Evolutionary conservation across 495 filamentous ascomycete species (phyloP).

Genomic region (Aspergillus carlsbadensis): DNA sequence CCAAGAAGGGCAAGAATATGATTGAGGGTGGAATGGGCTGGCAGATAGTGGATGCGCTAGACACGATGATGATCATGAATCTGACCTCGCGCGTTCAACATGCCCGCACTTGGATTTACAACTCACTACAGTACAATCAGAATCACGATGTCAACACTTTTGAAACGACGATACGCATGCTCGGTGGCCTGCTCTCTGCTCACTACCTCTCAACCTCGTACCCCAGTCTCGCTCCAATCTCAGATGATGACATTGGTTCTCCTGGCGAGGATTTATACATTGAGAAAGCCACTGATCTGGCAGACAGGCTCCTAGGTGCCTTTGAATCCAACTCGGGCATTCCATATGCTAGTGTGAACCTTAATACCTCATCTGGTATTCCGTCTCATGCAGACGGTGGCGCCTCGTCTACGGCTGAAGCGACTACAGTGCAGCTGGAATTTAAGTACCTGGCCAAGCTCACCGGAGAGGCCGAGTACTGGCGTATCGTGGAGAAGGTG

Average conservation of each 20-base stretch:
- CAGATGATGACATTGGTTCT: slow-evolving; percentile 63
- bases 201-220: slow-evolving; percentile 83
- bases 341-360: slow-evolving; percentile 86
- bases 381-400: slow-evolving; percentile 82
- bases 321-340: slow-evolving; percentile 85
- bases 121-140: slow-evolving; percentile 78
- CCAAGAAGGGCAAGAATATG: slow-evolving; percentile 81
- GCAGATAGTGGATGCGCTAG: slow-evolving; percentile 96
- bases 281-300: slow-evolving; percentile 92
- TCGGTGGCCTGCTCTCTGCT: slow-evolving; percentile 90
- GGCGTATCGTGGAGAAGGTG: slow-evolving; percentile 85
- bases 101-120: slow-evolving; percentile 89
- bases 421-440: slow-evolving; percentile 88
- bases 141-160: slow-evolving; percentile 96
- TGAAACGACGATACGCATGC: slow-evolving; percentile 97
- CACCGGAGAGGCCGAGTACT: slow-evolving; percentile 88
- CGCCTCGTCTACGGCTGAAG: slow-evolving; percentile 90
- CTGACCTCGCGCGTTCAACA: slow-evolving; percentile 80
- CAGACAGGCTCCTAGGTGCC: slow-evolving; percentile 79
- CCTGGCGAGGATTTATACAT: slow-evolving; percentile 88
- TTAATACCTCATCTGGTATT: slow-evolving; percentile 70
- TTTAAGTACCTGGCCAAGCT: slow-evolving; percentile 97
- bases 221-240: slow-evolving; percentile 63
- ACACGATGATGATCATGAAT: slow-evolving; percentile 99
- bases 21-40: slow-evolving; percentile 74